Base-by-base conservation (phyloP, 805 yeast species). In the Starmera dryadoides region DNA sequence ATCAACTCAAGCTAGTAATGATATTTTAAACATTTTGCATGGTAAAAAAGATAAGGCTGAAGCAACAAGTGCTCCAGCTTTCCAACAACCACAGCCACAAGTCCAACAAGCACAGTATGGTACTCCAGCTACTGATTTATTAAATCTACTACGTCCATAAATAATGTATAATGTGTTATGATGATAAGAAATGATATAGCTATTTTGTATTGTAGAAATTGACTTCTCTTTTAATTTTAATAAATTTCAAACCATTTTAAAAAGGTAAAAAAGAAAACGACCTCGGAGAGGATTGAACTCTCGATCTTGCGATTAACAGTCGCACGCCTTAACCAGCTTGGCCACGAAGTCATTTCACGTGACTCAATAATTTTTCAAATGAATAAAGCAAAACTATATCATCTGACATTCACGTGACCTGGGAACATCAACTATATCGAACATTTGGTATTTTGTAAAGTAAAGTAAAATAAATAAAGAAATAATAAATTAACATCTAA, bases 271-370 rank as follows among this genome's bases (percentile, higher is more conserved):
- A 48, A 42, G 36, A 41, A 50, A 54, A 48, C 66, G 62, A 66
- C 64, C 68, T 58, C 64, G 63, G 65, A 55, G 68, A 66, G 69
- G 69, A 66, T 64, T 63, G 69, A 64, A 64, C 69, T 66, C 68
- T 55, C 65, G 64, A 64, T 64, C 69, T 64, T 61, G 65, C 59
- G 69, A 64, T 64, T 21, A 64, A 66, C 64, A 64, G 69, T 64
- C 69, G 59, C 65, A 62, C 69, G 69, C 69, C 68, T 64, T 64
- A 46, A 46, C 49, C 49, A 46, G 39, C 49, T 46, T 46, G 49
- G 49, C 49, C 49, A 46, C 47, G 45, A 34, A 46, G 49, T 46
- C 49, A 10, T 14, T 21, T 21, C 23, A 21, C 23, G 23, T 21
- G 23, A 21, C n/a, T n/a, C n/a, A n/a, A n/a, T n/a, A n/a, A n/a